phyloP scores from a whole-genome alignment of 495 filamentous ascomycete genomes.

The Rusavskia elegans region DNA sequence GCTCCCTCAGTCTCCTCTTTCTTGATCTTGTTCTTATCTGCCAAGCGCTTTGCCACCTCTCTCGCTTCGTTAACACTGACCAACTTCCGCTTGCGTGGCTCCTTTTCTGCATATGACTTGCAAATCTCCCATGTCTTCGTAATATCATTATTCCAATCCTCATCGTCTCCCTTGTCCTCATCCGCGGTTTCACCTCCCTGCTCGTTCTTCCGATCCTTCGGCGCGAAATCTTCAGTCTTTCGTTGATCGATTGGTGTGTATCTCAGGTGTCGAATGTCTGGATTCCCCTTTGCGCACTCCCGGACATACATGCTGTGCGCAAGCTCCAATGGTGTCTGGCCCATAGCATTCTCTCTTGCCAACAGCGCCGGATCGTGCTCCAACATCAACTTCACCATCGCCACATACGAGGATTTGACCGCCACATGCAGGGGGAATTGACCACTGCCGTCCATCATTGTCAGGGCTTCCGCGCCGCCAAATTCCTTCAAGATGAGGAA shows the following conservation, averaged over 20 bases:
- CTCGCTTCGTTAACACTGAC: slow-evolving; percentile 58
- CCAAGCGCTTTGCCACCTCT: slow-evolving; percentile 51
- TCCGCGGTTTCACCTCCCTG: not conserved
- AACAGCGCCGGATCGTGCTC: slow-evolving; percentile 39
- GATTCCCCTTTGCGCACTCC: slow-evolving; percentile 13
- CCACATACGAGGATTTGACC: slow-evolving; percentile 22
- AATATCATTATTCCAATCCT: slow-evolving; percentile 1
- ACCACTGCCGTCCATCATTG: slow-evolving; percentile 48
- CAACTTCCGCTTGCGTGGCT: slow-evolving; percentile 25
- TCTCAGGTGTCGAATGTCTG: not conserved
- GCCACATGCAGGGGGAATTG: slow-evolving; percentile 48
- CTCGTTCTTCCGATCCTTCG: not conserved
- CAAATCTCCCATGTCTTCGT: slow-evolving; percentile 16
- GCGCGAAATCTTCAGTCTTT: slow-evolving; percentile 13
- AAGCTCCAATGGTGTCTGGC: slow-evolving; percentile 50
- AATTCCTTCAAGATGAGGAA: slow-evolving; percentile 32
- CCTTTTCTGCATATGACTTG: not conserved
- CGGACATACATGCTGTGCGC: slow-evolving; percentile 36
- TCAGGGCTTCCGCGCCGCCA: slow-evolving; percentile 36
- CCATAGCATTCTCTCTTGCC: slow-evolving; percentile 52
- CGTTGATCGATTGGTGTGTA: slow-evolving; percentile 1
- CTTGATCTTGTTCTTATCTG: slow-evolving; percentile 16
- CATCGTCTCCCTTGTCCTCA: slow-evolving; percentile 12
- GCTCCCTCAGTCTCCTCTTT: not conserved
- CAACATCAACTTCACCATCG: slow-evolving; percentile 32